phyloP scores from a whole-genome alignment of 176 grass and related monocot species.

The Areca catechu region DNA sequence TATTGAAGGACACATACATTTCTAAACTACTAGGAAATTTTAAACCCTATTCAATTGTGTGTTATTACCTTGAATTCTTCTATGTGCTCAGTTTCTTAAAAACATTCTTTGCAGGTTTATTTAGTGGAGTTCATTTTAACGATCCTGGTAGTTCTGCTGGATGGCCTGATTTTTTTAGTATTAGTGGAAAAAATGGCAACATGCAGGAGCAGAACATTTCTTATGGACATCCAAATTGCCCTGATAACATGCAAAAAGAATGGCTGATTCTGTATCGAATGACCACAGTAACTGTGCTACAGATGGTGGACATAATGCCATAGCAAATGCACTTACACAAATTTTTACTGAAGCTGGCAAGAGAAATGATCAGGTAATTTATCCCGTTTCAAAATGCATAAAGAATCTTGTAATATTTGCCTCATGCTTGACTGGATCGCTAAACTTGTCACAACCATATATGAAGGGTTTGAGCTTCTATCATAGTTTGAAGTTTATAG shows the following conservation, averaged over 20 bases:
- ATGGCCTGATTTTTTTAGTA: not conserved
- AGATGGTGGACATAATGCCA: not conserved
- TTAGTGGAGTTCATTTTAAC: not conserved
- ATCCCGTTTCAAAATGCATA: too few relatives aligned
- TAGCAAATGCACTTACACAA: not conserved
- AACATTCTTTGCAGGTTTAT: conserved; percentile 6
- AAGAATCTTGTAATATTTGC: too few relatives aligned
- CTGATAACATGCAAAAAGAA: not conserved
- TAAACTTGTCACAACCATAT: too few relatives aligned
- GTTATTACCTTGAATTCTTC: too few relatives aligned
- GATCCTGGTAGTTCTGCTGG: not conserved
- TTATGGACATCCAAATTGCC: not conserved
- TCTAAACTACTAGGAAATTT: too few relatives aligned
- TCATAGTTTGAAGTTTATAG: too few relatives aligned
- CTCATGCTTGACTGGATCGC: too few relatives aligned
- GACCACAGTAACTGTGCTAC: not conserved
- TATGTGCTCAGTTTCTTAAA: not conserved
- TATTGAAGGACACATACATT: too few relatives aligned
- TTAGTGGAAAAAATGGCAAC: not conserved
- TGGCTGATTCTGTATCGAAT: not conserved
- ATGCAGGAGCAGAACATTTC: conserved; percentile 5
- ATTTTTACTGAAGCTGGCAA: conserved; percentile 1
- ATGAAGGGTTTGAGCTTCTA: too few relatives aligned
- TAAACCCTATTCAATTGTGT: too few relatives aligned
- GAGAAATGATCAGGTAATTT: conserved; percentile 12